Conservation (phyloP, 106 monocot species). For the Hemerocallis citrina region DNA sequence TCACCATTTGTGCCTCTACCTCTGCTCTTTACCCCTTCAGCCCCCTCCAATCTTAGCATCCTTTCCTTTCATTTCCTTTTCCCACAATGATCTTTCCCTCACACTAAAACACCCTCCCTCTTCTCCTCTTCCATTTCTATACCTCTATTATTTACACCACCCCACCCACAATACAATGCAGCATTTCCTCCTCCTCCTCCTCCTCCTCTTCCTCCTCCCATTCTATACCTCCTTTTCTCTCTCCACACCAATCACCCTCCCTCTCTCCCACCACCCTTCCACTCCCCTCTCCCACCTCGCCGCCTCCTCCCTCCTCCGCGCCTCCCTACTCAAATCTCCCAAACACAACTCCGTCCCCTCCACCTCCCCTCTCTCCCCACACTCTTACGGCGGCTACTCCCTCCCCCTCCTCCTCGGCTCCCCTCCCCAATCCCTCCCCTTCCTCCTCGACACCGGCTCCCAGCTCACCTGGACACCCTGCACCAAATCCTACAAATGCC, state of each 20-base stretch:
- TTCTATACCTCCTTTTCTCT: slow-evolving; percentile 10
- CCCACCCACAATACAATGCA: too few relatives aligned
- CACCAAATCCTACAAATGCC: slow-evolving; percentile 53
- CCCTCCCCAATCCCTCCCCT: slow-evolving; percentile 33
- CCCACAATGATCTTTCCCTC: too few relatives aligned
- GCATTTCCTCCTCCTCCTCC: slow-evolving; percentile 21
- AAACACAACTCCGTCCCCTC: not conserved
- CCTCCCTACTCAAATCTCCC: slow-evolving; percentile 22
- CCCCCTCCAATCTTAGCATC: too few relatives aligned
- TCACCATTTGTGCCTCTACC: too few relatives aligned
- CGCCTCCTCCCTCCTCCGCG: slow-evolving; percentile 27
- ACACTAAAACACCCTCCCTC: too few relatives aligned
- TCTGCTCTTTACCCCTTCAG: too few relatives aligned
- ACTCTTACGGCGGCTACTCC: slow-evolving; percentile 58
- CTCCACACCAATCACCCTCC: not conserved
- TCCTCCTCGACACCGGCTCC: slow-evolving; percentile 76
- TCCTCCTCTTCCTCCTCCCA: slow-evolving; percentile 6
- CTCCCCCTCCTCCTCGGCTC: slow-evolving; percentile 28
- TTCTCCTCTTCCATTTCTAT: too few relatives aligned
- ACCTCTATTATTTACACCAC: too few relatives aligned
- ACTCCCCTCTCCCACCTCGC: slow-evolving; percentile 1
- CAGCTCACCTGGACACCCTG: slow-evolving; percentile 67
- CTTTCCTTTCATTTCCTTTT: too few relatives aligned
- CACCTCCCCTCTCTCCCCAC: slow-evolving; percentile 24
- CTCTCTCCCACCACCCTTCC: slow-evolving; percentile 1